A percentile compares a stretch with the other conserved stretches of the same genome.
These are phyloP conservation scores for Botrytis galanthina DNA, from an alignment of 2,329 filamentous ascomycete genomes.

Conservation along the genomic window DNA sequence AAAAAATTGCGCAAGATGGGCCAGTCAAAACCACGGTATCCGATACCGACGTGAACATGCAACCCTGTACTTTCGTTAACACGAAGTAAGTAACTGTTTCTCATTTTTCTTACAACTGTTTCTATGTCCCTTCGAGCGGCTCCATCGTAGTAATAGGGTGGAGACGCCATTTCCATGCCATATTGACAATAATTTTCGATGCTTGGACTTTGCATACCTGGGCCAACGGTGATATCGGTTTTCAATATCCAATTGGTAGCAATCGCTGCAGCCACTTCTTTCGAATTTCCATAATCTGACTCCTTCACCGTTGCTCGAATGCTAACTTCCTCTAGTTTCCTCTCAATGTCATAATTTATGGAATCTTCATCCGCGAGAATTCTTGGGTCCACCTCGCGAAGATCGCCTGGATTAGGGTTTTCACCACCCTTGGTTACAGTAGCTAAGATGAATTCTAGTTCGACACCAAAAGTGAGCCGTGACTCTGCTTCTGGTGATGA, in stretches of 20 bases:
- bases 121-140: not conserved
- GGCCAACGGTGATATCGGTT: not conserved
- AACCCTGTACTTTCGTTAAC: constrained; percentile 32
- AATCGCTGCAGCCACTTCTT: not conserved
- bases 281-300: accelerated
- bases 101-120: constrained; percentile 21
- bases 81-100: constrained; percentile 25
- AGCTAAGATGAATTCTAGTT: constrained; percentile 10
- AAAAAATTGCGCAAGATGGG: constrained; percentile 36
- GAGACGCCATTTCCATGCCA: not conserved
- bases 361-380: not conserved
- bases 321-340: not conserved
- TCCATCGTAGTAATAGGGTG: constrained; percentile 1
- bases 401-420: not conserved
- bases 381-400: not conserved
- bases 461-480: constrained; percentile 9
- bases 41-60: constrained; percentile 39
- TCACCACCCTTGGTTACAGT: not conserved
- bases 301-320: not conserved
- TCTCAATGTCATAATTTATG: not conserved
- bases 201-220: not conserved
- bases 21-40: constrained; percentile 27
- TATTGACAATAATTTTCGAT: not conserved
- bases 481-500: not conserved
- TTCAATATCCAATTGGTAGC: not conserved